Base-by-base conservation (phyloP, 2,329 filamentous ascomycete genomes). In the Fusarium tupiense region DNA sequence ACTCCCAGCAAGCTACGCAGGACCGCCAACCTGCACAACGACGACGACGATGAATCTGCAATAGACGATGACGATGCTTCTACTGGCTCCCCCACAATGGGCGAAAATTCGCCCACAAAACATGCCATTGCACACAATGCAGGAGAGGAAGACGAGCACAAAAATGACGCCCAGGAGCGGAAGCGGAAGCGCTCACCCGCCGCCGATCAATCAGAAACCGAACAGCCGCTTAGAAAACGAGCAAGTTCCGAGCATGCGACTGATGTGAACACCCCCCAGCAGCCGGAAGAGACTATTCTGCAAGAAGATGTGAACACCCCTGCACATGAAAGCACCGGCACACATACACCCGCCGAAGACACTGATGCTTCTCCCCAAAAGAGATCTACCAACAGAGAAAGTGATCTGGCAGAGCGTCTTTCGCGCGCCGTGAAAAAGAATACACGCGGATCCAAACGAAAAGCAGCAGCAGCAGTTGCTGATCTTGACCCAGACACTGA, bases 1-100 rank as follows among this genome's bases (percentile, higher is more conserved):
- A 94, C 91, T 62, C 93, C 93, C 7, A 95, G 92, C 86, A 96
- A 95, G 85, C 88, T 95, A 68, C 90, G 91, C 75, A 90, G 92
- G 70, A 78, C 80, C 17, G 77, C 82, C 41, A 76, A 78, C 26
- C 75, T 79, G 70, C 76, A 82, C 71, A 82, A 83, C n/a, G 77
- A 82, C 62, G 75, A 82, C 67, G 76, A 82, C 58, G 83, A 84
- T 31, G 85, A 86, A 31, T 83, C 82, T 33, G 78, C 81, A 24
- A 84, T 83, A 31, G 86, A 83, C 46, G 84, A 84, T 71, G 79
- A 86, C 79, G 78, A 70, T n/a, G 67, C 37, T 41, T 86, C 84
- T 35, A 76, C 80, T 70, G 79, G 77, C 31, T 84, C 83, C 8
- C 85, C 82, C 65, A 82, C 82, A 47, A 82, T 81, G 35, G 82